Evolutionary conservation across 2,329 filamentous ascomycete species (phyloP), one percentile per base, ranked within the genome.

Genomic region (Tricladium varicosporioides): DNA sequence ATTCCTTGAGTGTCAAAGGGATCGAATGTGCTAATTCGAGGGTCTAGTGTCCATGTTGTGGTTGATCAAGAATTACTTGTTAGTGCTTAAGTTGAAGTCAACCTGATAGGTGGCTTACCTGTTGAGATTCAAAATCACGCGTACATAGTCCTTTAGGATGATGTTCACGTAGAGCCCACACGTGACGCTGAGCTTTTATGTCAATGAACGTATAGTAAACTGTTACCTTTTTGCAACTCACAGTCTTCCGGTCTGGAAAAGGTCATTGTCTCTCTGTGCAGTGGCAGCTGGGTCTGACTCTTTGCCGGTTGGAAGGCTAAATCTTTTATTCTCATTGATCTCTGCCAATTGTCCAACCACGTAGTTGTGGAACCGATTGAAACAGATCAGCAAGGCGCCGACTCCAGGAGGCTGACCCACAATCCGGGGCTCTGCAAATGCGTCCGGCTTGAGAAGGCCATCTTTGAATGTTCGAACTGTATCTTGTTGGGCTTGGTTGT

Each of bases 281-380:
- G 62, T 31, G 4, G 14, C 16, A 13, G 11, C 22, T 31, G 18
- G 22, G 22, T 91, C 88, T 55, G 85, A 82, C 72, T 87, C 88
- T 64, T 80, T 82, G 83, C 83, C 86, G 0, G 79, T 80, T 47
- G 53, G 1, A 79, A 27, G 22, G 22, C 22, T 82, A 72, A 96
- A 96, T 19, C 88, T 82, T 11, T 84, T 86, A 33, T 83, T 82
- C 67, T 96, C 91, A 67, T 96, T 95, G 72, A 96, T 92, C 14
- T 80, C 75, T 0, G 0, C 91, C 8, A 50, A 18, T 14, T 50
- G 11, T 19, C 22, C 14, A 16, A 40, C 48, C 2, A 50, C 83
- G 61, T 93, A 80, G 73, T 96, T 96, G 73, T 96, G 92, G 74
- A 94, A 94, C n/a, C 85, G 81, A 67, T 86, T 87, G 74, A 91